Percentiles rank a stretch among this genome's conserved stretches.
phyloP scores from a whole-genome alignment of 2,329 filamentous ascomycete genomes.

The Fusarium mundagurra region DNA sequence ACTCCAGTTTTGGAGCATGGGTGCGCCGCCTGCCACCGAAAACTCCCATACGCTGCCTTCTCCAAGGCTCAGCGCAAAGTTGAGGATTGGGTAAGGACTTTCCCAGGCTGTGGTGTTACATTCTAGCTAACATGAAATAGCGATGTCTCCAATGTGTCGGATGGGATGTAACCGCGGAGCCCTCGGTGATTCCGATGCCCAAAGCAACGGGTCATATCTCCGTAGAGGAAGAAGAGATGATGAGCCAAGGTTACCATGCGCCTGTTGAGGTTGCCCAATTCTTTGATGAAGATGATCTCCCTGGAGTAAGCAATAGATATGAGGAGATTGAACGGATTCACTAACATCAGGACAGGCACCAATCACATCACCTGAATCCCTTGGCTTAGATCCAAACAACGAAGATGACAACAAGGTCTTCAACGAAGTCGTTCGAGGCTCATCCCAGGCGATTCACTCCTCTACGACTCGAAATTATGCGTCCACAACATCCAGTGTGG shows the following conservation, averaged over 20 bases:
- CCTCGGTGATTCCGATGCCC: conserved; percentile 42
- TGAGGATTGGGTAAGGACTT: conserved; percentile 44
- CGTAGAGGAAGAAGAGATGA: conserved; percentile 41
- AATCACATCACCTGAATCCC: conserved; percentile 34
- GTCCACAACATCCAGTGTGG: conserved; percentile 19
- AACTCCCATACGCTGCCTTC: conserved; percentile 44
- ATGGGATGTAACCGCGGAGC: conserved; percentile 50
- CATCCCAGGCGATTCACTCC: background rate
- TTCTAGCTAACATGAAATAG: conserved; percentile 36
- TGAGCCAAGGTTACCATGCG: conserved; percentile 7
- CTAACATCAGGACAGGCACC: conserved; percentile 41
- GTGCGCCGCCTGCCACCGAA: conserved; percentile 47
- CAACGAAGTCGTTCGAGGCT: background rate
- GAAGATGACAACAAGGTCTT: background rate
- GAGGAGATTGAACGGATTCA: background rate
- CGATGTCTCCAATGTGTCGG: conserved; percentile 48
- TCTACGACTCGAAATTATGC: background rate
- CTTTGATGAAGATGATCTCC: conserved; percentile 35
- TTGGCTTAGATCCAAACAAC: conserved; percentile 33
- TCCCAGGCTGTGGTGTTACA: background rate
- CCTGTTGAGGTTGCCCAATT: conserved; percentile 39
- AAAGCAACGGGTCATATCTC: conserved; percentile 49
- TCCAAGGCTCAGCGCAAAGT: conserved; percentile 41
- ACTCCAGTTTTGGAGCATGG: conserved; percentile 38
- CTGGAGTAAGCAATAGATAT: conserved; percentile 21